Evolutionary conservation across 345 rosid species (phyloP).

Genomic region (Pugionium cornutum): DNA sequence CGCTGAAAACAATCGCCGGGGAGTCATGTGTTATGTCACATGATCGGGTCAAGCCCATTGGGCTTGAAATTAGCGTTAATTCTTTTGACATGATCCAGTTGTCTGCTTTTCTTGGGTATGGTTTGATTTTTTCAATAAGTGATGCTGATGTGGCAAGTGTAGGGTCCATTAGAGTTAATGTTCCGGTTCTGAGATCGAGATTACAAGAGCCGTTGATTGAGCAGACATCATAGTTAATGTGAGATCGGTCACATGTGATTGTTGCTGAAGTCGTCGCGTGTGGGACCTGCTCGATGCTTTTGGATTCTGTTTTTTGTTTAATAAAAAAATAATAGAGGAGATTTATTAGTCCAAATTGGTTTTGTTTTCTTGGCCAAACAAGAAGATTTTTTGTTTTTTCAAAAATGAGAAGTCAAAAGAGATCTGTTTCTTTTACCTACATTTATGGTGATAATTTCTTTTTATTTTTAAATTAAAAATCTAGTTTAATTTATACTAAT

Average conservation of each 20-base stretch:
- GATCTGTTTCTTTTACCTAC: neutral
- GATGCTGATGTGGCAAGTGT: conserved; percentile 12
- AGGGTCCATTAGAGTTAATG: too few species aligned
- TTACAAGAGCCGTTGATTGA: conserved; percentile 48
- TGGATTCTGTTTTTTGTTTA: conserved; percentile 6
- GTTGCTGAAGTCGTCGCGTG: conserved; percentile 17
- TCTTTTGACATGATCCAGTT: conserved; percentile 38
- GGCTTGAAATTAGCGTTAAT: conserved; percentile 44
- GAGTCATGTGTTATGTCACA: conserved; percentile 40
- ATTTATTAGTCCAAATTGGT: too few species aligned
- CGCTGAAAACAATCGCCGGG: conserved; percentile 60
- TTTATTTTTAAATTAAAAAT: too few species aligned
- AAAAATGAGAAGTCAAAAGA: neutral
- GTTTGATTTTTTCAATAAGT: conserved; percentile 43
- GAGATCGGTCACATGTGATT: conserved; percentile 55
- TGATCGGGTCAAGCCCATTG: conserved; percentile 33
- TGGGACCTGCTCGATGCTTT: conserved; percentile 2
- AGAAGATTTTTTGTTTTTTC: too few species aligned
- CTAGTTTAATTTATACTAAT: too few species aligned
- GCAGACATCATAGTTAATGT: conserved; percentile 51
- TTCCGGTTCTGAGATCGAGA: conserved; percentile 43
- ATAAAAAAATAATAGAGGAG: neutral
- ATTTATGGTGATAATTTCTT: too few species aligned
- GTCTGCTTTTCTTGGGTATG: conserved; percentile 64
- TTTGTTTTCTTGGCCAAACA: too few species aligned